phyloP scores from a whole-genome alignment of 352 stramenopile genomes.

The Phytophthora ramorum region DNA sequence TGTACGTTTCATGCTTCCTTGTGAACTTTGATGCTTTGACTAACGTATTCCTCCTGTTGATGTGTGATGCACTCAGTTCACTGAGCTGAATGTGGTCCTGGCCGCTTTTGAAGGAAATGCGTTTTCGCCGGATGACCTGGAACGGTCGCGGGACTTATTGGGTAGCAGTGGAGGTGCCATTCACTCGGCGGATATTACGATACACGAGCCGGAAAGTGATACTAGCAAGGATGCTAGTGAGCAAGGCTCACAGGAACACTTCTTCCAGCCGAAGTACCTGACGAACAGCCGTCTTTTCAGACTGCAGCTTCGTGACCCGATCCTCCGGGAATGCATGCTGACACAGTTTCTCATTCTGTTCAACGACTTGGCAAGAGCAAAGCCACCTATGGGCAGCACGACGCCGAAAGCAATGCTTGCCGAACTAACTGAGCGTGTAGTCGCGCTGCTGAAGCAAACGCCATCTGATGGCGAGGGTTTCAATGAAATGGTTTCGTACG shows the following conservation, averaged over 20 bases:
- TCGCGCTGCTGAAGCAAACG: constrained; percentile 84
- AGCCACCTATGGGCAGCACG: constrained; percentile 49
- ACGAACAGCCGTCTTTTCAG: constrained; percentile 92
- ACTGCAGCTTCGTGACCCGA: constrained; percentile 91
- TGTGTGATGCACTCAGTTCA: constrained; percentile 49
- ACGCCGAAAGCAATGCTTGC: constrained; percentile 69
- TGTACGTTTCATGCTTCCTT: constrained; percentile 52
- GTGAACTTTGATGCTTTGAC: neutral
- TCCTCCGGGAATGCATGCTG: constrained; percentile 90
- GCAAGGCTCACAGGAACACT: constrained; percentile 63
- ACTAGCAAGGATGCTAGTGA: constrained; percentile 16
- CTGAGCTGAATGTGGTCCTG: constrained; percentile 79
- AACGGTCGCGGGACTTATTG: constrained; percentile 64
- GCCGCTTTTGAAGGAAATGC: constrained; percentile 87
- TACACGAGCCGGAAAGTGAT: constrained; percentile 25
- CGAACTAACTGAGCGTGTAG: constrained; percentile 75
- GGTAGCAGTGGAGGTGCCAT: constrained; percentile 18
- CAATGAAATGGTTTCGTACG: constrained; percentile 85
- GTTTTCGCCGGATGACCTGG: constrained; percentile 83
- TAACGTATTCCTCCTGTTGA: constrained; percentile 5
- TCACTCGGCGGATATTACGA: constrained; percentile 23
- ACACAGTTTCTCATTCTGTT: constrained; percentile 89
- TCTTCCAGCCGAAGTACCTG: constrained; percentile 94
- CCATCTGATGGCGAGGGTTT: constrained; percentile 88
- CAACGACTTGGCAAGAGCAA: constrained; percentile 70